phyloP scores from a whole-genome alignment of 148 eudicot species.

The Amaranthus cruentus region DNA sequence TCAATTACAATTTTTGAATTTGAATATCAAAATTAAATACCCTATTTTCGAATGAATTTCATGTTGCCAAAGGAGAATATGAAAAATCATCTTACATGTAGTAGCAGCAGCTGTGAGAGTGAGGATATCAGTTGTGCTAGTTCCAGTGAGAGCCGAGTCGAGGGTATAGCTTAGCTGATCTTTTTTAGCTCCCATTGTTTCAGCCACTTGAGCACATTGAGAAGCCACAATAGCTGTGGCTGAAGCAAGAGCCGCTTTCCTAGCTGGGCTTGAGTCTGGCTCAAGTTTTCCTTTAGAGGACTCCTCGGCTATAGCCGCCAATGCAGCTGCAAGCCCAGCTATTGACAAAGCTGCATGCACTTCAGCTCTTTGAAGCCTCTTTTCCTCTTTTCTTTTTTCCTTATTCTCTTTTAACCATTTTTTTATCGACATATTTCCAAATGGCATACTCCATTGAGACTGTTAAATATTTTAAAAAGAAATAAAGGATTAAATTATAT shows the following conservation, averaged over 20 bases:
- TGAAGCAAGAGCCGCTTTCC: constrained; percentile 65
- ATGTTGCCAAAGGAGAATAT: no score
- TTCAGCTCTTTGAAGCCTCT: constrained; percentile 85
- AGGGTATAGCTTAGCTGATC: constrained; percentile 61
- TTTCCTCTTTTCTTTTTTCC: constrained; percentile 72
- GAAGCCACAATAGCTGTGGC: constrained; percentile 89
- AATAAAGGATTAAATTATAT: background rate
- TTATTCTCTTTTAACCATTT: constrained; percentile 85
- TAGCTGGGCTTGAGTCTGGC: constrained; percentile 30
- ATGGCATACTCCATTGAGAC: constrained; percentile 70
- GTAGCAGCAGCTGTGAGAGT: constrained; percentile 93
- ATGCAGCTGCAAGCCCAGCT: constrained; percentile 90
- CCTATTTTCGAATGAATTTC: no score
- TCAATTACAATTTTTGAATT: no score
- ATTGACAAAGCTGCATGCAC: constrained; percentile 93
- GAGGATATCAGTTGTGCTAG: constrained; percentile 63
- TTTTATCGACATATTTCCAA: constrained; percentile 58
- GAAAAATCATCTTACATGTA: constrained; percentile 46
- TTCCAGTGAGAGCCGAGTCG: constrained; percentile 69
- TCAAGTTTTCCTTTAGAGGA: constrained; percentile 32
- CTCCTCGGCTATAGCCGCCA: constrained; percentile 86
- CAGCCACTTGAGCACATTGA: constrained; percentile 86
- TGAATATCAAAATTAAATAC: no score
- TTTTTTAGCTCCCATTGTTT: constrained; percentile 75
- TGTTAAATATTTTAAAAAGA: constrained; percentile 17